Evolutionary conservation across 75 land plant genomes (phyloP).

Genomic region (Sequoiadendron giganteum): DNA sequence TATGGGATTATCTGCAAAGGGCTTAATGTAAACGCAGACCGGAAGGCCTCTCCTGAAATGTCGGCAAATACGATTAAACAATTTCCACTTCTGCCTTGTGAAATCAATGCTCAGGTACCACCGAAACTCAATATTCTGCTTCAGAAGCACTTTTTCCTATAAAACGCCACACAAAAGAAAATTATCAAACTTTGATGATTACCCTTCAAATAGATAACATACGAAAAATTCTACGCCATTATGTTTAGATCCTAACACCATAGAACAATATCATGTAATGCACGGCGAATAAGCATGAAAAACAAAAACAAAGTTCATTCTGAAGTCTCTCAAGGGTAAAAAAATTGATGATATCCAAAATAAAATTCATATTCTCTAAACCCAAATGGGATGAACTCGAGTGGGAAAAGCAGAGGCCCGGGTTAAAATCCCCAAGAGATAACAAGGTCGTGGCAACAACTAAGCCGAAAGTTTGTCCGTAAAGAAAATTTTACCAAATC

Average conservation of each 20-base stretch:
- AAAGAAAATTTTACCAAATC: neutral
- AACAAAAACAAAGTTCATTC: neutral
- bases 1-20: neutral
- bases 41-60: neutral
- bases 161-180: neutral
- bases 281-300: neutral
- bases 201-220: neutral
- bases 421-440: neutral
- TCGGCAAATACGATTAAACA: neutral
- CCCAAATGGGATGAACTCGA: neutral
- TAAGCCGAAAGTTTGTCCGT: neutral
- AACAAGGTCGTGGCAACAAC: neutral
- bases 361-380: neutral
- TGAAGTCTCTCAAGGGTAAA: neutral
- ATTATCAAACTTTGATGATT: neutral
- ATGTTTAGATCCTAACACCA: neutral
- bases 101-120: neutral
- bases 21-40: neutral
- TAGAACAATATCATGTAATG: neutral
- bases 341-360: neutral
- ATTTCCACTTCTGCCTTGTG: neutral
- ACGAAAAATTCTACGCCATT: no score
- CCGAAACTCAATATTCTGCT: neutral
- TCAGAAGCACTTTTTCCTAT: neutral
- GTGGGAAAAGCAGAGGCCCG: neutral